These are phyloP conservation scores for Apiospora koreana DNA, from an alignment of 2,329 filamentous ascomycete genomes.

Conservation along the genomic window DNA sequence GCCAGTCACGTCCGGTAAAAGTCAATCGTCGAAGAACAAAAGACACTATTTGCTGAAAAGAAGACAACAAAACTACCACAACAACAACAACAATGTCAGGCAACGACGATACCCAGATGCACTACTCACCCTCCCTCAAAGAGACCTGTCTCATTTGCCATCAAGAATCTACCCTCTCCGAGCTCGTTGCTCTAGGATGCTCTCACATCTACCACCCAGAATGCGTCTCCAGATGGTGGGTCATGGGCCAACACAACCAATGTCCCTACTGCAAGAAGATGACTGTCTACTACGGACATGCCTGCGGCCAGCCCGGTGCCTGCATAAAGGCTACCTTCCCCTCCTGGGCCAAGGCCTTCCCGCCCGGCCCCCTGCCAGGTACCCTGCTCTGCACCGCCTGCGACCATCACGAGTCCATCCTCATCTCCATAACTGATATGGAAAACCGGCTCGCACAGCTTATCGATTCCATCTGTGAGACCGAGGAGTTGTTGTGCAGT, in stretches of 20 bases:
- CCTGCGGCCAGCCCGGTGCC: neutral
- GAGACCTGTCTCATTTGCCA: conserved; percentile 6
- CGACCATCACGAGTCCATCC: neutral
- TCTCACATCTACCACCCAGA: neutral
- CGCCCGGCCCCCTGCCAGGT: neutral
- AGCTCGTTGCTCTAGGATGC: neutral
- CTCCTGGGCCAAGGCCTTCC: neutral
- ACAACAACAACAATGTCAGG: neutral
- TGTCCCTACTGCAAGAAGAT: neutral
- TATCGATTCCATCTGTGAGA: neutral
- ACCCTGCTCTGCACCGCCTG: neutral
- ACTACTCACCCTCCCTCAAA: neutral
- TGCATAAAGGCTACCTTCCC: neutral
- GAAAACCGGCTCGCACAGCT: neutral
- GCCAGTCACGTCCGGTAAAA: neutral
- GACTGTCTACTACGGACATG: neutral
- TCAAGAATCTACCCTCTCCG: neutral
- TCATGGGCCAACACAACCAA: neutral
- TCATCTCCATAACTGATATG: neutral
- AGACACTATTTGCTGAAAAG: neutral
- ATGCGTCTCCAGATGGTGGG: neutral
- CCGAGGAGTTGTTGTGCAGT: neutral
- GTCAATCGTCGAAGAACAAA: neutral
- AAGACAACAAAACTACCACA: neutral
- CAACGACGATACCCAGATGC: neutral